phyloP scores from a whole-genome alignment of 1,139 yeast species.

The Kurtzmaniella quercitrusa region DNA sequence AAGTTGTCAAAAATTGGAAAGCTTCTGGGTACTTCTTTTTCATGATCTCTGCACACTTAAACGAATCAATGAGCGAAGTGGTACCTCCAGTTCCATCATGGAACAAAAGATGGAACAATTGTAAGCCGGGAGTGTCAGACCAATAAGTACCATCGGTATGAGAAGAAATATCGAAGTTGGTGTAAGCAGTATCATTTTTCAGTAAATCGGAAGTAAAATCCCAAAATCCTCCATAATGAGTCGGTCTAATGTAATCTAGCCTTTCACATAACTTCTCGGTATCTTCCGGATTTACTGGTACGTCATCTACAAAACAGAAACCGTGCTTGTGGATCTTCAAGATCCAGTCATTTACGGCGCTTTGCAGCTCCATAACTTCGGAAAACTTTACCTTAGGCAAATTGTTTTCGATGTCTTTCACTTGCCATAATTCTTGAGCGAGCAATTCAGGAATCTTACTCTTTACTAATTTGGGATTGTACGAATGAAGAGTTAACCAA shows the following conservation, averaged over 20 bases:
- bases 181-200: constrained; percentile 72
- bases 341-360: constrained; percentile 57
- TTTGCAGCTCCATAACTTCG: constrained; percentile 42
- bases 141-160: constrained; percentile 82
- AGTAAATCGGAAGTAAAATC: constrained; percentile 72
- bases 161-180: constrained; percentile 60
- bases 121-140: constrained; percentile 74
- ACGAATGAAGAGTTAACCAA: constrained; percentile 61
- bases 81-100: constrained; percentile 75
- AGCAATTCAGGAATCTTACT: constrained; percentile 26
- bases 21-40: constrained; percentile 48
- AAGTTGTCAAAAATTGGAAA: constrained; percentile 47
- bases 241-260: constrained; percentile 62
- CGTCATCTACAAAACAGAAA: constrained; percentile 59
- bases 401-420: constrained; percentile 35
- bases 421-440: constrained; percentile 43
- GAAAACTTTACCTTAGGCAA: constrained; percentile 52
- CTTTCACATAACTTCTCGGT: constrained; percentile 59
- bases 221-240: constrained; percentile 83
- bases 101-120: constrained; percentile 61
- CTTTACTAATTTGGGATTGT: constrained; percentile 47
- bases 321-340: constrained; percentile 58
- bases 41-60: constrained; percentile 55
- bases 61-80: constrained; percentile 68
- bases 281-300: constrained; percentile 59